Base-by-base conservation (phyloP, 257 asterid genomes). In the Solanum pinnatisectum region DNA sequence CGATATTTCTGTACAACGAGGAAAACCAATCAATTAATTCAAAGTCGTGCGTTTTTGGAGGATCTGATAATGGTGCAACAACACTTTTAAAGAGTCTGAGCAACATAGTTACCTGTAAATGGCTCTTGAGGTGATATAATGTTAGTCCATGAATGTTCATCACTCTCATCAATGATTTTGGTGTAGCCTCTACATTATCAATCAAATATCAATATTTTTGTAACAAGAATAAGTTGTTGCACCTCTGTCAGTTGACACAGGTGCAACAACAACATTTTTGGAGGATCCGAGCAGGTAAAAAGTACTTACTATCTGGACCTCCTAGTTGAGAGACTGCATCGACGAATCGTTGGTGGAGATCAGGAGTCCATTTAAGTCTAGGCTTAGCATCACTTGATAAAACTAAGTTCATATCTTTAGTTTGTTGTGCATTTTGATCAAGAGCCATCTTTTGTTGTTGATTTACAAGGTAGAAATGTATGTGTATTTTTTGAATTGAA, bases 61-160 rank as follows among this genome's bases (percentile, higher is more conserved):
- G 76, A 68, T 68, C 76, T 27, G 10, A 68, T 14, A 27, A 3
- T 23, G 10, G 76, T 14, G 5, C 10, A 5, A 30, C 10, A 25
- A 67, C 0, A 67, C 25, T 23, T 63, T n/a, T 63, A 5, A 4
- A 10, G 71, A 63, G 1, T 63, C 16, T 23, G 16, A 63, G 8
- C 1, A n/a, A 63, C 16, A 9, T 63, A 63, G 7, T 83, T 91
- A 67, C 99, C 98, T 96, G 99, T 65, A 97, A 93, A 91, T 97
- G 99, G 89, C 99, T 97, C 93, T 97, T 97, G 91, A 97, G 98
- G 86, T 97, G 99, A 90, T 95, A 97, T 90, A 96, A 86, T 84
- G 99, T 97, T 85, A 97, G 94, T 5, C 99, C 99, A 85, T 90
- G 95, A 87, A 97, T 93, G 79, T 94, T 95, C 98, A 97, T 96